Base-by-base conservation (phyloP, 78 protist species). In the Protostelium mycophagum region DNA sequence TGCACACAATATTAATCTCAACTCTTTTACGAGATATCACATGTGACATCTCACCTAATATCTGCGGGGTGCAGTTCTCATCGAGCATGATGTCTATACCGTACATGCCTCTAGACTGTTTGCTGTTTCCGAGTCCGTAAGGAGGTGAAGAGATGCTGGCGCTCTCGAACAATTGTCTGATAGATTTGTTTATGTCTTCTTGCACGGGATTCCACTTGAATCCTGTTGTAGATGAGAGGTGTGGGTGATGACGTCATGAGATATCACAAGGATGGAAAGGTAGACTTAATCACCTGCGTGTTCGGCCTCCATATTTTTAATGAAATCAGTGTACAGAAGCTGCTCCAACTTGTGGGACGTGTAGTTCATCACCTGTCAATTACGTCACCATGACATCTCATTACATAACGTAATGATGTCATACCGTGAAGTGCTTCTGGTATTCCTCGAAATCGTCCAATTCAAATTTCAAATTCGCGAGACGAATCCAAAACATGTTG, bases 351-450 rank as follows among this genome's bases (percentile, higher is more conserved):
- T 28, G 83, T 38, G 83, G 1, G 29, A 5, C 23, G 73, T 36
- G 85, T 88, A 88, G 5, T 88, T 88, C 90, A 88, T 88, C 88
- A 86, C 86, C 86, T 85, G 36, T n/a, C n/a, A n/a, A n/a, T n/a
- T n/a, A n/a, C n/a, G n/a, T n/a, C n/a, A n/a, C n/a, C n/a, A 85
- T 35, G 34, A 34, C 38, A 23, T 34, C 86, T 28, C 9, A 25
- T 9, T 85, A 34, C 34, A 35, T 28, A 1, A 10, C 86, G 36
- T 10, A 10, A 34, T 35, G 36, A 85, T 28, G 10, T 35, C 28
- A 28, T 10, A 87, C 90, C 38, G 90, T 88, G 5, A 88, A 88
- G 90, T 88, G 90, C 31, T 28, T 88, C 85, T 88, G 73, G 90
- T 88, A 88, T 36, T 88, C 73, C 87, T 88, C 90, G 51, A 36